Percentiles rank a stretch among this genome's conserved stretches.
Conservation (phyloP, 768 basidiomycete species). For the Suillus brevipes region DNA sequence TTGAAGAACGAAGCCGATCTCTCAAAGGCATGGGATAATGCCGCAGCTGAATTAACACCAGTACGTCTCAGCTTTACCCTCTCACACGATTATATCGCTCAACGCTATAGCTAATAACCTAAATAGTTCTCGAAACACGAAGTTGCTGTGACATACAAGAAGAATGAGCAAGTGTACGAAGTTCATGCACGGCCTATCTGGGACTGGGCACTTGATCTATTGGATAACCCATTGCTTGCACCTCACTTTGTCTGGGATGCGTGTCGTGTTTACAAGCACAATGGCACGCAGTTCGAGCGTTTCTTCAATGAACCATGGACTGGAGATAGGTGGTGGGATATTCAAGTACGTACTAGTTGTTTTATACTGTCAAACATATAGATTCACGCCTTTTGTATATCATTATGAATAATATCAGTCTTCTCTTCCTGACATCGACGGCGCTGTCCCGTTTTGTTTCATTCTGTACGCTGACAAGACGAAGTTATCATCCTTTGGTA, state of each 20-base stretch:
- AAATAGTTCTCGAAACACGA: conserved; percentile 9
- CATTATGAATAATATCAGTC: conserved; percentile 2
- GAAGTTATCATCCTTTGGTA: conserved; percentile 16
- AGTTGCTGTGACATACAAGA: conserved; percentile 12
- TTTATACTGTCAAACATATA: background rate
- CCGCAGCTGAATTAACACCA: conserved; percentile 8
- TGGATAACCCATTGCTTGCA: conserved; percentile 7
- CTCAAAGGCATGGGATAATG: conserved; percentile 5
- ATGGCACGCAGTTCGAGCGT: conserved; percentile 25
- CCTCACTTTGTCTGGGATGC: conserved; percentile 36
- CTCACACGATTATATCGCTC: background rate
- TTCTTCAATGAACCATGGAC: conserved; percentile 40
- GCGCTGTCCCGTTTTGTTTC: conserved; percentile 10
- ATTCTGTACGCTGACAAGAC: conserved; percentile 24
- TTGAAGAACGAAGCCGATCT: conserved; percentile 13
- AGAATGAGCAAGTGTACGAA: background rate
- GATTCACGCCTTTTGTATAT: background rate
- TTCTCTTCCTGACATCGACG: conserved; percentile 1
- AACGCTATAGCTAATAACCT: conserved; percentile 1
- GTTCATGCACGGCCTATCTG: conserved; percentile 11
- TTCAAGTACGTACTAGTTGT: conserved; percentile 29
- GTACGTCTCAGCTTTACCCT: conserved; percentile 1
- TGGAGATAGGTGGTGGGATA: conserved; percentile 36
- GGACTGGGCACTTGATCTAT: conserved; percentile 11
- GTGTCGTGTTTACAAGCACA: conserved; percentile 25